Evolutionary conservation across 75 land plant species (phyloP).

Genomic region (Isoetes taiwanensis): DNA sequence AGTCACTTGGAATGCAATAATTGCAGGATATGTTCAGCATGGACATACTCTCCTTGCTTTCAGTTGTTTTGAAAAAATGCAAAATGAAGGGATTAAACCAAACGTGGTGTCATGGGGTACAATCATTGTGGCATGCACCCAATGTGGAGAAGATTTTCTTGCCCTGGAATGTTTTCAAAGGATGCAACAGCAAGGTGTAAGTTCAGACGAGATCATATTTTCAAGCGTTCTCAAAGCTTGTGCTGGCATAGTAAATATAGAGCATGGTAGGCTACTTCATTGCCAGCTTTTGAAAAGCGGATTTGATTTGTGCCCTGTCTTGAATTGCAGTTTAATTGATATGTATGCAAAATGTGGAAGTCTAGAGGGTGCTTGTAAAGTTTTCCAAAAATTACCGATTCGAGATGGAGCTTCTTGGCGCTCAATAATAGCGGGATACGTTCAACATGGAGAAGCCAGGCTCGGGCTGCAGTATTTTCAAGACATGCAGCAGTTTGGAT

Average conservation of each 20-base stretch:
- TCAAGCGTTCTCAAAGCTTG: slow-evolving; percentile 55
- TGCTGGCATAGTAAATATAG: slow-evolving; percentile 24
- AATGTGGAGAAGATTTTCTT: slow-evolving; percentile 34
- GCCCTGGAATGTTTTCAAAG: slow-evolving; percentile 31
- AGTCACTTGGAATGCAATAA: slow-evolving; percentile 46
- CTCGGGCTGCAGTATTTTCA: slow-evolving; percentile 13
- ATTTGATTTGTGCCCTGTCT: neutral
- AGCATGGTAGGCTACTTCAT: slow-evolving; percentile 1
- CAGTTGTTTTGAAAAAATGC: slow-evolving; percentile 18
- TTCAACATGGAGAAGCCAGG: slow-evolving; percentile 25
- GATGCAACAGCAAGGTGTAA: slow-evolving; percentile 22
- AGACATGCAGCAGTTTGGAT: slow-evolving; percentile 10
- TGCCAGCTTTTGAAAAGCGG: slow-evolving; percentile 7
- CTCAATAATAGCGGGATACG: slow-evolving; percentile 45
- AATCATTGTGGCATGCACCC: slow-evolving; percentile 38
- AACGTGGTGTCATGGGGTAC: slow-evolving; percentile 52
- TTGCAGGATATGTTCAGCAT: slow-evolving; percentile 32
- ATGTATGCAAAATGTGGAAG: slow-evolving; percentile 29
- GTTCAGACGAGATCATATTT: slow-evolving; percentile 42
- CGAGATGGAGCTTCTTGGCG: slow-evolving; percentile 46
- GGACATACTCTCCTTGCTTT: slow-evolving; percentile 23
- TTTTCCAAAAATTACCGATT: slow-evolving; percentile 12
- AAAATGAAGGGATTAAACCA: slow-evolving; percentile 8
- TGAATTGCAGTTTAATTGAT: slow-evolving; percentile 20
- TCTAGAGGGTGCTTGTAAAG: slow-evolving; percentile 15